These are phyloP conservation scores for Salinomyces thailandicus DNA, from an alignment of 2,329 filamentous ascomycete genomes.

Conservation along the genomic window DNA sequence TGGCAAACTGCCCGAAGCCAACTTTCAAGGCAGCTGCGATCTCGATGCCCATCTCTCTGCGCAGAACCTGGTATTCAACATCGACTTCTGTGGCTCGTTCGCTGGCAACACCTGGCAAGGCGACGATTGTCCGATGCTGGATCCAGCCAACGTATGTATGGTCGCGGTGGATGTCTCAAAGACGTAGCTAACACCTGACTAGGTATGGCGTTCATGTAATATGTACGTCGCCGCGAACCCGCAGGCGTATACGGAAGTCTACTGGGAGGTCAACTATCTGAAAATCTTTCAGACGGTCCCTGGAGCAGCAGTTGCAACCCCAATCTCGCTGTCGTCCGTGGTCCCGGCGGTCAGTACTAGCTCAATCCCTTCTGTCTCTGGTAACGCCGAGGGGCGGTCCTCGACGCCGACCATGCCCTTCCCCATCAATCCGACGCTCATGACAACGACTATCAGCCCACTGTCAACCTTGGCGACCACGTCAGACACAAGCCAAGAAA, in stretches of 20 bases:
- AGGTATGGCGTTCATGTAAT: slow-evolving; percentile 21
- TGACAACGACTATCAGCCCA: too few relatives aligned
- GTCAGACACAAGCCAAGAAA: background rate
- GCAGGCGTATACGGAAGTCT: slow-evolving; percentile 25
- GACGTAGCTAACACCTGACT: too few relatives aligned
- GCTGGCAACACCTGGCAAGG: slow-evolving; percentile 19
- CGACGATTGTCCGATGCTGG: slow-evolving; percentile 17
- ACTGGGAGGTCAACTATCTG: slow-evolving; percentile 32
- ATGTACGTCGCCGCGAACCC: slow-evolving; percentile 22
- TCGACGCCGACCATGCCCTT: slow-evolving; percentile 10
- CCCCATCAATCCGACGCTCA: too few relatives aligned
- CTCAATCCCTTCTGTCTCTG: slow-evolving; percentile 8
- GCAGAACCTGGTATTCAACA: slow-evolving; percentile 29
- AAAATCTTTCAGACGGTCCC: slow-evolving; percentile 24
- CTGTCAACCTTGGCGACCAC: too few relatives aligned
- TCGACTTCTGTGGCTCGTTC: slow-evolving; percentile 29
- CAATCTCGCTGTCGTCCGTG: slow-evolving; percentile 10
- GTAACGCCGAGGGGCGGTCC: slow-evolving; percentile 10
- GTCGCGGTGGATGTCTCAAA: too few relatives aligned
- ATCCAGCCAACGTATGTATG: slow-evolving; percentile 15
- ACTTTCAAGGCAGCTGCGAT: slow-evolving; percentile 33
- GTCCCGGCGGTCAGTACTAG: slow-evolving; percentile 10
- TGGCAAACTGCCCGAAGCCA: slow-evolving; percentile 51
- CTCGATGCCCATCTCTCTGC: slow-evolving; percentile 27
- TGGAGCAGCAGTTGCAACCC: slow-evolving; percentile 7